Base-by-base conservation (phyloP, 805 yeast species). In the Teunomyces kruisii region DNA sequence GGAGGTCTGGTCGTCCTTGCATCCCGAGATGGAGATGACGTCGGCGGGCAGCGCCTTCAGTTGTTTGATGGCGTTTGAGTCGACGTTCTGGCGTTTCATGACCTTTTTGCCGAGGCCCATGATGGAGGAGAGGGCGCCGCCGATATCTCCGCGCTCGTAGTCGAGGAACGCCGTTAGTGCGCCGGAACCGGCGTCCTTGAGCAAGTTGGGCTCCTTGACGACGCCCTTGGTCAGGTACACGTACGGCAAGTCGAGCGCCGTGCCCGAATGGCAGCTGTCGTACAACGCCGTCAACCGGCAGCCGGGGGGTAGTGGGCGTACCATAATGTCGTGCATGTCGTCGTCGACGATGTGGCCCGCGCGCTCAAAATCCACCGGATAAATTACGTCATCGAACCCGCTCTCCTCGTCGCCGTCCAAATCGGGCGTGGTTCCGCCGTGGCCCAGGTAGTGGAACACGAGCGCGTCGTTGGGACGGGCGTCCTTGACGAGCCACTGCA, bases 201-300 rank as follows among this genome's bases (percentile, higher is more conserved):
- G 52, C 37, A 66, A 51, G 49, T 61, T 67, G 2, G 73, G 73
- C 44, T 68, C 72, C 50, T 68, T 68, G 29, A 68, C 61, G 14
- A 67, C 57, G n/a, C 73, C 73, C 52, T 67, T 68, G 24, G 73
- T 68, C 16, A 67, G 62, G 49, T 68, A 68, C 26, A 68, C 72
- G 48, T 61, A 68, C 6, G 73, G 73, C 44, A 68, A 56, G 51
- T 68, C 73, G 44, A 68, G 57, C 0, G 71, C 72, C 29, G 73
- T 65, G 22, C 73, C 73, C 10, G 72, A 67, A 49, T 68, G 73
- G 49, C 73, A 68, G 10, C 70, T 64, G 49, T 68, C 73, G 46
- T 50, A 68, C 44, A 68, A 60, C 3, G 72, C 72, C 3, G 73
- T 68, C 48, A 68, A 61, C 41, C 68, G 50, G 46, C 70, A 66